These are phyloP conservation scores for Phascolomyces articulosus DNA, from an alignment of 371 early-diverging fungal species.

Conservation along the genomic window DNA sequence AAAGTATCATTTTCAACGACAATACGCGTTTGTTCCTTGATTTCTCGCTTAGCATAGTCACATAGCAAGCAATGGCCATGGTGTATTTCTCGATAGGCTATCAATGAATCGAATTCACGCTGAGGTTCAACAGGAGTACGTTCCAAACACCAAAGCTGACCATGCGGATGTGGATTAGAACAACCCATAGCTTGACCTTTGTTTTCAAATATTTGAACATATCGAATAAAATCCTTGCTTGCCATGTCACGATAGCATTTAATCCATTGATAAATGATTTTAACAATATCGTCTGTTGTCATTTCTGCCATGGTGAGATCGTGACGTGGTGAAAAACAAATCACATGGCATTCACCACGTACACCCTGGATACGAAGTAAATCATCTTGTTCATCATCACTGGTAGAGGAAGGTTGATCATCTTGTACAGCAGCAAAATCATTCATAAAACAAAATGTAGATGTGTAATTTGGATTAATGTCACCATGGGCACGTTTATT, in stretches of 20 bases:
- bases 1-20: conserved; percentile 83
- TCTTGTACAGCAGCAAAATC: conserved; percentile 86
- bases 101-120: conserved; percentile 68
- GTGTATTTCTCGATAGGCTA: conserved; percentile 54
- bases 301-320: conserved; percentile 89
- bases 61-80: conserved; percentile 72
- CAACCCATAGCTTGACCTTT: conserved; percentile 97
- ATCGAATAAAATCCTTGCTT: conserved; percentile 52
- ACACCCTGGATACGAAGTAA: conserved; percentile 72
- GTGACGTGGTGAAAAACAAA: conserved; percentile 91
- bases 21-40: conserved; percentile 61
- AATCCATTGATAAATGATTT: conserved; percentile 82
- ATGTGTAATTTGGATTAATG: conserved; percentile 74
- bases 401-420: conserved; percentile 49
- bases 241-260: conserved; percentile 54
- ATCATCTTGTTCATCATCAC: conserved; percentile 31
- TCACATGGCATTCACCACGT: conserved; percentile 84
- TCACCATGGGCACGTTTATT: conserved; percentile 81
- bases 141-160: conserved; percentile 92
- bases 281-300: conserved; percentile 57
- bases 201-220: conserved; percentile 95
- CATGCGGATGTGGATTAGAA: conserved; percentile 93
- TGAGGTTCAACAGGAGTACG: conserved; percentile 79
- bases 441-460: conserved; percentile 85
- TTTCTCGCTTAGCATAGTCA: conserved; percentile 76